Evolutionary conservation across 2,329 filamentous ascomycete species (phyloP).

Genomic region (Microascus cirrosus): DNA sequence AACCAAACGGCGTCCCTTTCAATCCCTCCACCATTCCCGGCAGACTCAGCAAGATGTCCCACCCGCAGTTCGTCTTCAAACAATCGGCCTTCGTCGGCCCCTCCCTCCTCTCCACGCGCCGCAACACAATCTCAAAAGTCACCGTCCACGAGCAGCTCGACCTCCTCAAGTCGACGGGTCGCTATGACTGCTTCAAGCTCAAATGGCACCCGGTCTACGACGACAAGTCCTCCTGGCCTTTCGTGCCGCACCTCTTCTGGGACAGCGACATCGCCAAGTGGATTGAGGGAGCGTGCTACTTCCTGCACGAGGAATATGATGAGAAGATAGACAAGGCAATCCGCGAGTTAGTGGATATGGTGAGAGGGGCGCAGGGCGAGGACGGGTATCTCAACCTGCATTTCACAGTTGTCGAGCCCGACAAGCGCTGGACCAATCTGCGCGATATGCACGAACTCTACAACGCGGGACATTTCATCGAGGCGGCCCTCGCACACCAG

Average conservation of each 20-base stretch:
- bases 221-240: conserved; percentile 38
- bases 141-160: not conserved
- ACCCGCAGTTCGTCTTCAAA: not conserved
- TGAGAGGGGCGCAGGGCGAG: conserved; percentile 40
- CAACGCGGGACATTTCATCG: conserved; percentile 50
- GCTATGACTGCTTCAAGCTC: conserved; percentile 46
- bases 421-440: conserved; percentile 44
- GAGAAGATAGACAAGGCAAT: conserved; percentile 36
- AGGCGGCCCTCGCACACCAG: conserved; percentile 46
- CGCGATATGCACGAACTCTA: conserved; percentile 54
- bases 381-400: conserved; percentile 56
- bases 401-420: conserved; percentile 46
- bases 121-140: not conserved
- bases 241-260: conserved; percentile 50
- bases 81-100: not conserved
- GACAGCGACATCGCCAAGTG: conserved; percentile 44
- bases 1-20: not conserved
- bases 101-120: not conserved
- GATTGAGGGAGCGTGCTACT: conserved; percentile 52
- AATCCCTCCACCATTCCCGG: not conserved
- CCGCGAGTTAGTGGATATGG: conserved; percentile 45
- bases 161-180: conserved; percentile 26
- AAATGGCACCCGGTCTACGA: conserved; percentile 43
- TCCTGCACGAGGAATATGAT: conserved; percentile 29
- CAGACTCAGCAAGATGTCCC: not conserved